Evolutionary conservation across 495 filamentous ascomycete species (phyloP).

Genomic region (Talaromyces borbonicus): DNA sequence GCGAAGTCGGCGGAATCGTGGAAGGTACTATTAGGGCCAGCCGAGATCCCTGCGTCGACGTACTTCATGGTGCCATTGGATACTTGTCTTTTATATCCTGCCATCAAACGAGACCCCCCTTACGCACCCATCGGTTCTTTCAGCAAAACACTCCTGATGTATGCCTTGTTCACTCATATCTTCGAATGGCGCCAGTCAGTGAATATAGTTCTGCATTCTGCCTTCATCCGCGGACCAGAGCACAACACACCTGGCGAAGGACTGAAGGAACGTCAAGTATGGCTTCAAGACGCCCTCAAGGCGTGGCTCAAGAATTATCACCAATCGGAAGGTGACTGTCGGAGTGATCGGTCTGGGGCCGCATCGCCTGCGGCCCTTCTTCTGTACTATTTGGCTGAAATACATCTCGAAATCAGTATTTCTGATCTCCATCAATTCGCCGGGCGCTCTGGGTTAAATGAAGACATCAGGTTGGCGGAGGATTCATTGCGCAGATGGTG

Average conservation of each 20-base stretch:
- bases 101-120: conserved; percentile 5
- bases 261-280: neutral
- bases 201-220: neutral
- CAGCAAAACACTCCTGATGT: conserved; percentile 17
- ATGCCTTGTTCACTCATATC: conserved; percentile 18
- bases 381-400: neutral
- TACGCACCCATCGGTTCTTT: conserved; percentile 13
- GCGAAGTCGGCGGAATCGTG: conserved; percentile 12
- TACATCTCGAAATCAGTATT: neutral
- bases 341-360: neutral
- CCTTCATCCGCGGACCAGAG: neutral
- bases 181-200: conserved; percentile 19
- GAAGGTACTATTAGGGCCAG: conserved; percentile 13
- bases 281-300: neutral
- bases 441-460: conserved; percentile 9
- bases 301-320: neutral
- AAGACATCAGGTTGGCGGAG: conserved; percentile 12
- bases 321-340: neutral
- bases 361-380: neutral
- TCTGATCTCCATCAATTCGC: neutral
- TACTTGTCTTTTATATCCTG: conserved; percentile 10
- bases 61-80: conserved; percentile 17
- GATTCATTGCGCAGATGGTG: conserved; percentile 12
- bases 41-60: conserved; percentile 12
- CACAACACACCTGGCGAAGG: neutral